phyloP scores from a whole-genome alignment of 2,329 filamentous ascomycete species.

The Juglanconis oblonga region DNA sequence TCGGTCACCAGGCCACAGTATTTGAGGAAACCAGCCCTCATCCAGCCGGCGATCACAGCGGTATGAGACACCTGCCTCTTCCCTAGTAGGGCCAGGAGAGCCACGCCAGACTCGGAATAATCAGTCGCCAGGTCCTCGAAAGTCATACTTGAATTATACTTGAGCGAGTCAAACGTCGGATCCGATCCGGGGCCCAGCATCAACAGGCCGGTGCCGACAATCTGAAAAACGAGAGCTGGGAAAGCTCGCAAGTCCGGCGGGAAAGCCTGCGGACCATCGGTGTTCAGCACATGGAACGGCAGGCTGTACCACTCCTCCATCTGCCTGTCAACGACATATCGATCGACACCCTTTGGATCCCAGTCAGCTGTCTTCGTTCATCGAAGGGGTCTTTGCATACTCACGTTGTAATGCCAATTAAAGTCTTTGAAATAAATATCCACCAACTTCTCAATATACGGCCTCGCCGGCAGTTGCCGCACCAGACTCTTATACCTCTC shows the following conservation, averaged over 20 bases:
- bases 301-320: slow-evolving; percentile 53
- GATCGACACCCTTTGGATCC: slow-evolving; percentile 44
- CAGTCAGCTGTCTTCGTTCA: background rate
- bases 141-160: slow-evolving; percentile 57
- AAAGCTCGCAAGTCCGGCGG: slow-evolving; percentile 52
- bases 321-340: slow-evolving; percentile 47
- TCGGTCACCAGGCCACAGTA: slow-evolving; percentile 58
- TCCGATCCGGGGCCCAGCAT: slow-evolving; percentile 47
- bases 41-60: slow-evolving; percentile 56
- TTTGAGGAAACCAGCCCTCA: slow-evolving; percentile 56
- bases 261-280: slow-evolving; percentile 48
- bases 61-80: slow-evolving; percentile 55
- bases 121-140: slow-evolving; percentile 60
- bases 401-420: slow-evolving; percentile 52
- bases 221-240: slow-evolving; percentile 58
- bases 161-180: slow-evolving; percentile 51
- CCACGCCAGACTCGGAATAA: slow-evolving; percentile 57
- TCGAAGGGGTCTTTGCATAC: background rate
- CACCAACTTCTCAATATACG: slow-evolving; percentile 53
- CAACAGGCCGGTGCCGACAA: slow-evolving; percentile 53
- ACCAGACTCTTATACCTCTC: slow-evolving; percentile 59
- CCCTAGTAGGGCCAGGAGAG: slow-evolving; percentile 52
- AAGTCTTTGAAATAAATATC: slow-evolving; percentile 54
- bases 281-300: slow-evolving; percentile 49
- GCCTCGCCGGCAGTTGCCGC: slow-evolving; percentile 53